phyloP scores from a whole-genome alignment of 148 eudicot species.

The Rhododendron kiyosumense region DNA sequence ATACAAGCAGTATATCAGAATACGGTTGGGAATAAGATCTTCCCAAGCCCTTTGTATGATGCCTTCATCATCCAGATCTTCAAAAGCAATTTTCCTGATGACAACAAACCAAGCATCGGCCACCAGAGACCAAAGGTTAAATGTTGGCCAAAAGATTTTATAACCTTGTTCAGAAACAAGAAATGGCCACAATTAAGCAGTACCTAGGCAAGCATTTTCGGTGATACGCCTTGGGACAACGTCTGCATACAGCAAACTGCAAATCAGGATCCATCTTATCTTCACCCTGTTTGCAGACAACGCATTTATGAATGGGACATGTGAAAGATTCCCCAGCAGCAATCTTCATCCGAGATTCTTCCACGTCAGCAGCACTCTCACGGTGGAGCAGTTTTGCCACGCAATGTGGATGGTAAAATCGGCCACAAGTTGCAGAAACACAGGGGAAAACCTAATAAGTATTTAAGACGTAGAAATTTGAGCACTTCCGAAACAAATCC shows the following conservation, averaged over 20 bases:
- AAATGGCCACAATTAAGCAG: not conserved
- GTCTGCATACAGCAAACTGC: conserved; percentile 91
- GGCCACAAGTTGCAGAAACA: conserved; percentile 84
- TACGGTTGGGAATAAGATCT: conserved; percentile 63
- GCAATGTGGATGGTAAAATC: conserved; percentile 83
- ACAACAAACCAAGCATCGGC: conserved; percentile 17
- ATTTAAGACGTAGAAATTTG: not conserved
- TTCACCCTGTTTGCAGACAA: conserved; percentile 59
- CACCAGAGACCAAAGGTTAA: not conserved
- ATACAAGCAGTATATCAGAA: conserved; percentile 89
- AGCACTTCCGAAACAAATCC: not conserved
- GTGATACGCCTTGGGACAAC: conserved; percentile 91
- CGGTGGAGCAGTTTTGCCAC: conserved; percentile 66
- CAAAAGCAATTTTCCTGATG: conserved; percentile 62
- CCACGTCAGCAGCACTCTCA: conserved; percentile 37
- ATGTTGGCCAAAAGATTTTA: not conserved
- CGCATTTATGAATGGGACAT: conserved; percentile 76
- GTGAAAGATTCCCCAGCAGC: conserved; percentile 67
- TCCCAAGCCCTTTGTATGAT: conserved; percentile 77
- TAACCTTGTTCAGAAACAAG: not conserved
- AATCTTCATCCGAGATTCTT: conserved; percentile 46
- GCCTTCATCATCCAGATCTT: conserved; percentile 40
- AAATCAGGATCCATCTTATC: conserved; percentile 35
- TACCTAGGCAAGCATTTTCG: conserved; percentile 92
- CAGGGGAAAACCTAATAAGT: conserved; percentile 74